Evolutionary conservation across 441 rosid genomes (phyloP).

Genomic region (Mallotus japonicus): DNA sequence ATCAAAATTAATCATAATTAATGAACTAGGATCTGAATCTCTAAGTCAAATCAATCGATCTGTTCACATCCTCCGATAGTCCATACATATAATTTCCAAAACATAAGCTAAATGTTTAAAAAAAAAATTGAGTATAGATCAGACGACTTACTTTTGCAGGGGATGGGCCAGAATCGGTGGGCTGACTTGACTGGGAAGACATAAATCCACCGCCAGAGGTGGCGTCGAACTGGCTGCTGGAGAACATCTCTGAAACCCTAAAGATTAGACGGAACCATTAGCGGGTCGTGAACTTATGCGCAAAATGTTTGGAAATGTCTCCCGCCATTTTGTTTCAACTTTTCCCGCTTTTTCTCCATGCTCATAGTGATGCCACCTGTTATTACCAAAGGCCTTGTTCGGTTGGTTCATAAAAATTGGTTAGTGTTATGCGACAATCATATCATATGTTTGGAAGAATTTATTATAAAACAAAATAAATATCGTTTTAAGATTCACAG

Average conservation of each 20-base stretch:
- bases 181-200: conserved; percentile 59
- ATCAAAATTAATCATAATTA: background rate
- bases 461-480: too few relatives aligned
- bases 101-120: background rate
- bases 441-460: too few relatives aligned
- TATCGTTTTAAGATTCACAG: too few relatives aligned
- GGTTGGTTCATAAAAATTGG: background rate
- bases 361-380: background rate
- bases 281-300: too few relatives aligned
- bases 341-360: conserved; percentile 22
- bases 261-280: background rate
- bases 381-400: background rate
- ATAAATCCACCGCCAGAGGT: conserved; percentile 64
- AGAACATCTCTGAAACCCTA: conserved; percentile 41
- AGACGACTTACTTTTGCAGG: conserved; percentile 45
- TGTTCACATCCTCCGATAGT: background rate
- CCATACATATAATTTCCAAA: too few relatives aligned
- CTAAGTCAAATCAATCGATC: background rate
- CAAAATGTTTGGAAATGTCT: background rate
- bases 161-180: conserved; percentile 46
- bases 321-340: conserved; percentile 29
- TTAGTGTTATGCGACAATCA: too few relatives aligned
- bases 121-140: background rate
- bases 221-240: conserved; percentile 55
- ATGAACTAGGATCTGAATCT: background rate